These are phyloP conservation scores for Cordyceps javanica DNA, from an alignment of 2,329 filamentous ascomycete genomes.

Conservation along the genomic window DNA sequence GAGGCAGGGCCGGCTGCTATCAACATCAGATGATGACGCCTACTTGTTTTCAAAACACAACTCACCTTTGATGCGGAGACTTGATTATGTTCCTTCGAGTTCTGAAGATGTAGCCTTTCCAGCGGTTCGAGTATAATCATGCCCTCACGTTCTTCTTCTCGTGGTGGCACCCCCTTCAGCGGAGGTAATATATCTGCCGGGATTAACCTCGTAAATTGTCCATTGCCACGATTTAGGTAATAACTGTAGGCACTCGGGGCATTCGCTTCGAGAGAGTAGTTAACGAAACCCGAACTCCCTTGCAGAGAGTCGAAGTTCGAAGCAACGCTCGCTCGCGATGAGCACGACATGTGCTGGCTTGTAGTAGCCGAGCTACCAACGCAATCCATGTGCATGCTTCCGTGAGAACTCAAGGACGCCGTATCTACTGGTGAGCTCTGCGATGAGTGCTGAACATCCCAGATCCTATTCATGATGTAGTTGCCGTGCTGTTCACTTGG, in stretches of 20 bases:
- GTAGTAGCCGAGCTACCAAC: not conserved
- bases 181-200: constrained; percentile 48
- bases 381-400: not conserved
- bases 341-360: not conserved
- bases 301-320: constrained; percentile 1
- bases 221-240: constrained; percentile 47
- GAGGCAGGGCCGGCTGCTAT: not conserved
- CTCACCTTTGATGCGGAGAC: constrained; percentile 35
- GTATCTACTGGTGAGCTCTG: not conserved
- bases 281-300: not conserved
- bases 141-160: constrained; percentile 32
- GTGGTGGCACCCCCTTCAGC: constrained; percentile 36
- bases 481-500: not conserved
- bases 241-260: constrained; percentile 35
- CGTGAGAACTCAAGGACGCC: constrained; percentile 1
- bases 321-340: constrained; percentile 1
- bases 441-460: not conserved
- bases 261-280: not conserved
- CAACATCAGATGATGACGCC: not conserved
- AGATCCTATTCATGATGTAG: not conserved
- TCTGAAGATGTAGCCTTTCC: constrained; percentile 29
- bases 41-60: constrained; percentile 1
- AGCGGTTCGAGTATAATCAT: constrained; percentile 44
- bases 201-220: constrained; percentile 47
- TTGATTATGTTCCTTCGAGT: constrained; percentile 31